Base-by-base conservation (phyloP, 768 basidiomycete genomes). In the Pilatotrama ljubarskyi region DNA sequence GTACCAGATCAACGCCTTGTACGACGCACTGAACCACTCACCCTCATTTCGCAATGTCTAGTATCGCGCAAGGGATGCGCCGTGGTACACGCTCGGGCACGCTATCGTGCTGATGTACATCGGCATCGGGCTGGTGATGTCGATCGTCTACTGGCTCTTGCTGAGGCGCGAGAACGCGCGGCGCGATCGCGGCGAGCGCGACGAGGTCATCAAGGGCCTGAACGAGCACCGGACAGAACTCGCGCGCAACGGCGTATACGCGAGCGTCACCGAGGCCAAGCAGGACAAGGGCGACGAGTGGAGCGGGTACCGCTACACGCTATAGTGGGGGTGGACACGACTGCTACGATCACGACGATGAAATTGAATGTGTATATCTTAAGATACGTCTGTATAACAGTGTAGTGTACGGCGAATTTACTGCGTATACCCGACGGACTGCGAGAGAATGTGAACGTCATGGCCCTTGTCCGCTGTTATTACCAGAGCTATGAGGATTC, bases 61-160 rank as follows among this genome's bases (percentile, higher is more conserved):
- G 79, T 91, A 91, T 68, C 87, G 88, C 32, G 81, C 80, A 3
- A 71, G 69, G 47, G 86, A 90, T 68, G 76, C 76, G 61, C 90
- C 89, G 10, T 87, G 86, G 84, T 92, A 87, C 70, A 80, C 76
- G 2, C 74, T 88, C 50, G 80, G 77, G 1, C 77, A 87, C 55
- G 86, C 84, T 7, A 75, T 91, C 37, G 88, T 90, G 51, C 75
- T 91, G 51, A 79, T 85, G 81, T 91, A 89, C 74, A 88, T 91
- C 65, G 80, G 72, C 38, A 73, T 90, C 50, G 89, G 87, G 3
- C 61, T 90, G 46, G 72, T 84, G 50, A 73, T 76, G 43, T 80
- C 85, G 18, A 32, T 74, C 3, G 32, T 66, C 5, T 78, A 78
- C 71, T 73, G 77, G 38, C 56, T 76, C 60, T 67, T 78, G 37